Percentiles rank a stretch among this genome's conserved stretches.
These are phyloP conservation scores for Chalara sp. DNA, from an alignment of 2,329 filamentous ascomycete species.

Conservation along the genomic window DNA sequence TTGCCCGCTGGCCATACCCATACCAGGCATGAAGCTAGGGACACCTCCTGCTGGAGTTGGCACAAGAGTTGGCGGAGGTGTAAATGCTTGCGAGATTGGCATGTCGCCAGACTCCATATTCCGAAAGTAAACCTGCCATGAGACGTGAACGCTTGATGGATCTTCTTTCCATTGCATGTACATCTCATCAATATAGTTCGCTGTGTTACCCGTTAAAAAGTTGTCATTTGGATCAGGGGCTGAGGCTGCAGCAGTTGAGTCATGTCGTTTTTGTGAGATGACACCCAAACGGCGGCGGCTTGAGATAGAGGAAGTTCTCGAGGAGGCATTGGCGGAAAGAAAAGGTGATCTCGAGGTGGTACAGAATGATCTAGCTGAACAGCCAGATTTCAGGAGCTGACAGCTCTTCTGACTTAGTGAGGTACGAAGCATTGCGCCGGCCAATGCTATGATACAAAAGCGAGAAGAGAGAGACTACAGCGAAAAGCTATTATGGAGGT, in stretches of 20 bases:
- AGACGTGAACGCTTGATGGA: slow-evolving; percentile 88
- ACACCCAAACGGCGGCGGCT: slow-evolving; percentile 40
- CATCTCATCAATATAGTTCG: slow-evolving; percentile 99
- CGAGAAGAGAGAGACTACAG: neutral
- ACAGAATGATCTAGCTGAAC: slow-evolving; percentile 28
- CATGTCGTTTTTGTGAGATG: slow-evolving; percentile 43
- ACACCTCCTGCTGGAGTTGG: slow-evolving; percentile 75
- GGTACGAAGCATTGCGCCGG: slow-evolving; percentile 63
- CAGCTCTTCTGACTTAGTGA: slow-evolving; percentile 59
- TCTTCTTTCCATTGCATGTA: slow-evolving; percentile 97
- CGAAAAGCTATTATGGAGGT: slow-evolving; percentile 4
- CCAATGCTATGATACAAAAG: slow-evolving; percentile 25
- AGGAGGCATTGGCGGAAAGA: slow-evolving; percentile 29
- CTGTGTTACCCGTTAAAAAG: slow-evolving; percentile 93
- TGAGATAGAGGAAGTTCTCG: slow-evolving; percentile 35
- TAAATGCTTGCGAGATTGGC: slow-evolving; percentile 96
- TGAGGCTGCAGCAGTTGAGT: slow-evolving; percentile 43
- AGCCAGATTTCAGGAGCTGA: slow-evolving; percentile 53
- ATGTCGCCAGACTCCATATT: slow-evolving; percentile 99
- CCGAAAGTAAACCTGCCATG: slow-evolving; percentile 98
- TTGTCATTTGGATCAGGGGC: slow-evolving; percentile 81
- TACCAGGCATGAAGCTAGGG: slow-evolving; percentile 62
- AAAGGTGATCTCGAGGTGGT: slow-evolving; percentile 34
- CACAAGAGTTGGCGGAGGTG: slow-evolving; percentile 86
- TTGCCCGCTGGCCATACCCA: slow-evolving; percentile 57